Base-by-base conservation (phyloP, 2,329 filamentous ascomycete genomes). In the Parastagonospora nodorum region DNA sequence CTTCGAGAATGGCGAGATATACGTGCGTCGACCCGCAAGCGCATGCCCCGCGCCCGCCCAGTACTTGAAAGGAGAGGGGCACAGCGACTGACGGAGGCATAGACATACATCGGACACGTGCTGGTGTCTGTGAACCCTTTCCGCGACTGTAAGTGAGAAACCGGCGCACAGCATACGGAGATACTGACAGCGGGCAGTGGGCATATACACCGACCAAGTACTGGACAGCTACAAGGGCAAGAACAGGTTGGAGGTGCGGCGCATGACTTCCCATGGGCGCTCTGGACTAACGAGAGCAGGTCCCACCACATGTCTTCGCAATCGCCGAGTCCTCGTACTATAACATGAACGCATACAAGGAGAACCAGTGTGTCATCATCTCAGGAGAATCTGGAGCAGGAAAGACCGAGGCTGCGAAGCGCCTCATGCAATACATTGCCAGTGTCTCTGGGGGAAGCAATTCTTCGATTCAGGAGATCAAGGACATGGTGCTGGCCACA, bases 341-440 rank as follows among this genome's bases (percentile, higher is more conserved):
- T 80, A 97, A 99, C 80, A 97, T 99, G 94, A 97, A 97, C 75
- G 93, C 92, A 40, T 99, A 99, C 82, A 91, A 91, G 69, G 94
- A 97, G 66, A 97, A 97, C 78, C 94, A 99, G 75, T 97, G 94
- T 78, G 93, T 99, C 63, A 99, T 99, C 75, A 99, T 99, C 65
- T 97, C 94, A 4, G 94, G 94, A 72, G 94, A 99, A 78, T 97
- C 94, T 2, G 94, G 94, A 72, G 94, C 94, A 30, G 94, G 94
- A 74, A 99, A 99, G 82, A 99, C 94, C 11, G 94, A 99, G 77
- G 94, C 94, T 5, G 94, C 94, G 53, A 97, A 99, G 83, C 88
- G 93, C 66, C 89, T 99, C 68, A 99, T 99, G 93, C 94, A 99
- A 78, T 99, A 99, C 77, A 97, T 99, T 74, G 94, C 94, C 61